Evolutionary conservation across 139 green algal genomes (phyloP), one percentile per base, ranked within the genome.

Genomic region (Chlorella sp.): DNA sequence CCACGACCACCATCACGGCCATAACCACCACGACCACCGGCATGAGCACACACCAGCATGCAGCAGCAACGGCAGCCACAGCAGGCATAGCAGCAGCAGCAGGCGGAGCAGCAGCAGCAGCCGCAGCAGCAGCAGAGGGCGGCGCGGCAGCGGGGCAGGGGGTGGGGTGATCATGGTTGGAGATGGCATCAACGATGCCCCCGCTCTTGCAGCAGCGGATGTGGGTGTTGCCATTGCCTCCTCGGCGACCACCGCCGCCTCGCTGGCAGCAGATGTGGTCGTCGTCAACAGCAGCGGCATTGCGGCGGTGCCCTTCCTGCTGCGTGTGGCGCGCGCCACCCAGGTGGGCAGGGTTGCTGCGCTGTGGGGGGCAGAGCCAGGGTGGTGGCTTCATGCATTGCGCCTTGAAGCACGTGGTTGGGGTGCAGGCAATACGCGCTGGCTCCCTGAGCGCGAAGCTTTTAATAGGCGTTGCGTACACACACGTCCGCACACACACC

Each of bases 181-280:
- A 0, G 94, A 97, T 80, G 94, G 94, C 36, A 91, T 97, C 67
- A 97, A 97, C 73, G 94, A 97, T 74, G 90, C 93, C 5, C 91
- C 94, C 6, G 94, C 94, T 0, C 86, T 97, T n/a, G 92, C 91
- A 30, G 87, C 93, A 9, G 92, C 94, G 2, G 88, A 93, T 78
- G 93, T 96, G 78, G 95, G 89, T 60, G 86, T 97, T 12, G 94
- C 92, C 4, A 92, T 97, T 9, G 91, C 94, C 1, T 89, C 92
- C 1, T 81, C 75, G 26, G 91, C 90, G 1, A 89, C 69, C n/a
- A 93, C 94, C 63, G 92, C 95, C 47, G 95, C 95, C 25, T 94
- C 94, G 11, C 81, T 89, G 6, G 94, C 93, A 2, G 92, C 94
- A 0, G 96, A 98, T 82, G 90, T 96, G 7, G 91, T 98, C 23